A percentile compares a stretch with the other conserved stretches of the same genome.
phyloP scores from a whole-genome alignment of 164 flowering plant species.

The Saururus chinensis region DNA sequence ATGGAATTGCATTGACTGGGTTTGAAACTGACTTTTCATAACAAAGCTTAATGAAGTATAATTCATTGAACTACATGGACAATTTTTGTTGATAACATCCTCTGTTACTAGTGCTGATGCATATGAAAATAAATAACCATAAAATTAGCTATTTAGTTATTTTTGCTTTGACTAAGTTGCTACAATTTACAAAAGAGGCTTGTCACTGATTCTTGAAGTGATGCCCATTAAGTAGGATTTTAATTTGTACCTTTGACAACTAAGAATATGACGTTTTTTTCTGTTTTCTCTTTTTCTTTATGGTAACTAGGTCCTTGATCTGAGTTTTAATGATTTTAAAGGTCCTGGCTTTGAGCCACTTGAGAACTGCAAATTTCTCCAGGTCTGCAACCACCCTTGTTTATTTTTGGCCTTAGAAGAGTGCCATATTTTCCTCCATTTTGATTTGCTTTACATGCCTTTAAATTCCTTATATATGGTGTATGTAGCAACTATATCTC shows the following conservation, averaged over 20 bases:
- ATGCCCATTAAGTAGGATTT: too few relatives aligned
- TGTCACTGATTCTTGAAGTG: too few relatives aligned
- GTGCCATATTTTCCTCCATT: not conserved
- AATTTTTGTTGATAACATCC: too few relatives aligned
- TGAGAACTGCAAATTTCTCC: conserved; percentile 80
- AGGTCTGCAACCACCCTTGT: conserved; percentile 34
- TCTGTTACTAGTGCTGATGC: too few relatives aligned
- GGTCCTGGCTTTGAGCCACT: conserved; percentile 99
- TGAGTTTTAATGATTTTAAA: conserved; percentile 96
- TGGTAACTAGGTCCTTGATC: conserved; percentile 79
- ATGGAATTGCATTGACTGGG: not conserved
- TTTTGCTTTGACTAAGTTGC: too few relatives aligned
- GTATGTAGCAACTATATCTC: conserved; percentile 87
- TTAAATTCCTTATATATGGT: conserved; percentile 4
- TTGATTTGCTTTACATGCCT: not conserved
- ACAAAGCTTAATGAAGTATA: too few relatives aligned
- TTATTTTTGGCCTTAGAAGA: not conserved
- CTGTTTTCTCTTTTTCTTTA: not conserved
- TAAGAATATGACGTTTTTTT: not conserved
- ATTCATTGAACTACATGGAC: too few relatives aligned
- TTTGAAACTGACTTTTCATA: too few relatives aligned
- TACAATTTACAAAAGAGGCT: too few relatives aligned
- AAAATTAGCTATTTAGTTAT: too few relatives aligned
- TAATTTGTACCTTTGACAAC: not conserved
- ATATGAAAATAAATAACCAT: too few relatives aligned